A percentile compares a stretch with the other conserved stretches of the same genome.
Evolutionary conservation across 2,329 filamentous ascomycete genomes (phyloP).

Genomic region (Macrophomina pseudophaseolina): DNA sequence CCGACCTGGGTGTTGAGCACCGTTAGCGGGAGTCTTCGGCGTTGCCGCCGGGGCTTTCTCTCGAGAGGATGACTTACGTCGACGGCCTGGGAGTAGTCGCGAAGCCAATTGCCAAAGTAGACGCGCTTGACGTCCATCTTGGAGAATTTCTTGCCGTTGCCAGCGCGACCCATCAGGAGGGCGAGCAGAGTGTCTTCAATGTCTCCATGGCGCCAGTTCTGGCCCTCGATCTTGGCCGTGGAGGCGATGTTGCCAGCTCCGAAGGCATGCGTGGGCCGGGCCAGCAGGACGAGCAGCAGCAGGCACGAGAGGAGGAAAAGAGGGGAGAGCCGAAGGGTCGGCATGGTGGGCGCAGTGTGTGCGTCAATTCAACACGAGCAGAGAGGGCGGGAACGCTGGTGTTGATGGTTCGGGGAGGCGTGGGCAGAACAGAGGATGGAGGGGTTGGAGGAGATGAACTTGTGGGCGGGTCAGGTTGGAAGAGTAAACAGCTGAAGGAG

Average conservation of each 20-base stretch:
- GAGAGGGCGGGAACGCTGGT: not conserved
- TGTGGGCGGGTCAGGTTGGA: slow-evolving; percentile 33
- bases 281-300: slow-evolving; percentile 64
- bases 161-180: slow-evolving; percentile 60
- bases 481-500: slow-evolving; percentile 17
- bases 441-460: slow-evolving; percentile 3
- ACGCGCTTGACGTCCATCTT: slow-evolving; percentile 87
- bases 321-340: slow-evolving; percentile 31
- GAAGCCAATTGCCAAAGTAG: slow-evolving; percentile 96
- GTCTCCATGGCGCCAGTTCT: slow-evolving; percentile 74
- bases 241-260: slow-evolving; percentile 88
- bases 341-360: slow-evolving; percentile 22
- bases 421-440: not conserved
- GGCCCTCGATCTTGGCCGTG: slow-evolving; percentile 78
- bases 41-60: not conserved
- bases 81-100: slow-evolving; percentile 91
- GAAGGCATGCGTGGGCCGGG: slow-evolving; percentile 74
- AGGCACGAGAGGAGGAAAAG: slow-evolving; percentile 47
- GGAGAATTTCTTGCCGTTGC: slow-evolving; percentile 75
- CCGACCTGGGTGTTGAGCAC: slow-evolving; percentile 57
- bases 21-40: slow-evolving; percentile 1
- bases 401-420: slow-evolving; percentile 29
- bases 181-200: slow-evolving; percentile 89
- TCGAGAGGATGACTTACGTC: slow-evolving; percentile 58
- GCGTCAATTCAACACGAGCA: slow-evolving; percentile 11